These are phyloP conservation scores for Globisporangium carolinianum DNA, from an alignment of 352 stramenopile species.

Conservation along the genomic window DNA sequence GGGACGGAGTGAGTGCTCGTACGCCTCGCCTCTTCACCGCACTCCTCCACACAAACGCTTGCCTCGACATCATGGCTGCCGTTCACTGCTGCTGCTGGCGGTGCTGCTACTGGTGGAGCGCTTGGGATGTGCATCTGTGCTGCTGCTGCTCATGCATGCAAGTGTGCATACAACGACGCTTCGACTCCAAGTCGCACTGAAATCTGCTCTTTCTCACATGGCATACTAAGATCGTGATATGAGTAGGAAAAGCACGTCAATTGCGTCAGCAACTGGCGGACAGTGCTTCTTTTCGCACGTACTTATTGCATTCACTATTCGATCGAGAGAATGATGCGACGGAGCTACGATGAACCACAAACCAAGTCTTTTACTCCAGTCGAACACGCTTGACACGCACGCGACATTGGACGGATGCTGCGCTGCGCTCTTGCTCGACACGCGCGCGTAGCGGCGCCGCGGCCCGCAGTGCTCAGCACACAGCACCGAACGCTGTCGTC, in stretches of 20 bases:
- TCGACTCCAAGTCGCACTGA: not conserved
- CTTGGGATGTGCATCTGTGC: not conserved
- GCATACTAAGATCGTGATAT: no score
- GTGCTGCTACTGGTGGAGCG: not conserved
- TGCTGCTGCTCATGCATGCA: not conserved
- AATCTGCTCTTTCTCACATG: not conserved
- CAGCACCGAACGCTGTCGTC: slow-evolving; percentile 43
- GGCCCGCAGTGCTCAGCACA: not conserved
- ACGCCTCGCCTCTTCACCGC: not conserved
- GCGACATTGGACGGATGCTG: slow-evolving; percentile 4
- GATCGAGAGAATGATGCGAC: not conserved
- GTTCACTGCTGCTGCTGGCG: not conserved
- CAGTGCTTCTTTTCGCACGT: not conserved
- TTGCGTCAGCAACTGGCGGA: not conserved
- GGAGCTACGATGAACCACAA: not conserved
- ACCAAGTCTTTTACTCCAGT: not conserved
- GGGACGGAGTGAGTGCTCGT: not conserved
- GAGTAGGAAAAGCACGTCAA: no score
- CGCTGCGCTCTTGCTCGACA: slow-evolving; percentile 17
- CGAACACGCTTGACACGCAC: not conserved
- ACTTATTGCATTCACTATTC: not conserved
- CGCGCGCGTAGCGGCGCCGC: not conserved
- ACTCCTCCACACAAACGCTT: not conserved
- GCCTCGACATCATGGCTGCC: not conserved
- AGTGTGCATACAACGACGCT: not conserved